Evolutionary conservation across 1,139 yeast species (phyloP), one percentile per base, ranked within the genome.

Genomic region (Debaryomycetaceae sp.): DNA sequence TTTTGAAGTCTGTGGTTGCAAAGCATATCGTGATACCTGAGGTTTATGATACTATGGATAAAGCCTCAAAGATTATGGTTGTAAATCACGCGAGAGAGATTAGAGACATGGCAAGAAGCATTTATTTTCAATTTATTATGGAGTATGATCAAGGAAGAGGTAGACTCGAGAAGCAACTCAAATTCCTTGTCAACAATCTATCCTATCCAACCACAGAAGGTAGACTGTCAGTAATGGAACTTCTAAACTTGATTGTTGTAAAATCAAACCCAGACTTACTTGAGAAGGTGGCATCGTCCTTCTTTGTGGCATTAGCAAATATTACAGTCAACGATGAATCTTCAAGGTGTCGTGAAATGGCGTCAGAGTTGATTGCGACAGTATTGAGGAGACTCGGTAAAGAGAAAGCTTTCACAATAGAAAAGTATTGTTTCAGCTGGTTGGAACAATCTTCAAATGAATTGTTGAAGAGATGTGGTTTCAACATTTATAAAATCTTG

Each of bases 71-170:
- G 48, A 85, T 90, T 33, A 87, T 95, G 97, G 83, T 93, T 27
- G 93, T 96, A 1, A 89, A 88, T 61, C 97, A 90, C 50, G 76
- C 93, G 8, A 80, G 80, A 45, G 90, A 85, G 56, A 87, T 91
- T 43, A 77, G 99, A 49, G 95, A 87, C 56, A 83, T 87, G 66
- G 83, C 98, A 7, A 79, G 98, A 63, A 79, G 88, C 51, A 83
- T 87, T 1, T 95, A 83, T 62, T 87, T 83, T 63, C 93, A 84
- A 58, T 95, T 93, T 57, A 68, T 93, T 57, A 87, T 91, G 84
- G 97, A 90, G 57, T 93, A 88, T 58, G 98, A 96, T 56, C 98
- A 93, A 67, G 91, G 98, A 31, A 79, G 84, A 57, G 91, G 95
- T 5, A 80, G 90, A 52, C 66, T 93, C 43, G 95, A 87, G 53